Evolutionary conservation across 83 land plant genomes (phyloP), one percentile per base, ranked within the genome.

Genomic region (Thuja plicata): DNA sequence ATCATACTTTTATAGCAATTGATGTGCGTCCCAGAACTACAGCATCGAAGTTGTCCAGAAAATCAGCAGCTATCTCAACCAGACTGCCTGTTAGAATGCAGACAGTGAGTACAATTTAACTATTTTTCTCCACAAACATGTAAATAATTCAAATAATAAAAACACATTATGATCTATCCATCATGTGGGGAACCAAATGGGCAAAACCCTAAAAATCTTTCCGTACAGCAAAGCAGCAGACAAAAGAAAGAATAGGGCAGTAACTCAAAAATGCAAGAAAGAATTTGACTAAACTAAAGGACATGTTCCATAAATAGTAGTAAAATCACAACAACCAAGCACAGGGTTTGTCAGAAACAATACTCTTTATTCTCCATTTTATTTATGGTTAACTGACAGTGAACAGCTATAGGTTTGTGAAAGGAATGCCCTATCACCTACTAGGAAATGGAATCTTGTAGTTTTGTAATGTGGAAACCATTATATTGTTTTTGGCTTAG

Each of bases 31-130:
- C 93, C 87, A 98, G 46, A 71, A 98, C 92, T 30, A 98, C 94
- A 86, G 92, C 95, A 93, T 98, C 97, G 91, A 94, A 98, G 78
- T 94, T 93, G 57, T 92, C 93, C 81, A 90, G 95, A 88, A 94
- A 96, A 10, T 93, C 94, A 3, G 40, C 94, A 86, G 87, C 93
- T 88, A 94, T 94, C 70, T 92, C 91, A n/a, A 93, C 30, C 40
- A 94, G 55, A 66, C 92, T 89, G 83, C 98, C 99, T 97, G 93
- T 73, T 89, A 32, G 62, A 19, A 89, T 48, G 27, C 46, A 52
- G 0, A 30, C 40, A 91, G 8, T 7, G 21, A n/a, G 85, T 35
- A 24, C 48, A 88, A 19, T 32, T n/a, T 77, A 50, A 77, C 13
- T 57, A 57, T 50, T 50, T 35, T 48, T 50, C 17, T 34, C 7